These are phyloP conservation scores for Madurella fahalii DNA, from an alignment of 2,329 filamentous ascomycete genomes.

Conservation along the genomic window DNA sequence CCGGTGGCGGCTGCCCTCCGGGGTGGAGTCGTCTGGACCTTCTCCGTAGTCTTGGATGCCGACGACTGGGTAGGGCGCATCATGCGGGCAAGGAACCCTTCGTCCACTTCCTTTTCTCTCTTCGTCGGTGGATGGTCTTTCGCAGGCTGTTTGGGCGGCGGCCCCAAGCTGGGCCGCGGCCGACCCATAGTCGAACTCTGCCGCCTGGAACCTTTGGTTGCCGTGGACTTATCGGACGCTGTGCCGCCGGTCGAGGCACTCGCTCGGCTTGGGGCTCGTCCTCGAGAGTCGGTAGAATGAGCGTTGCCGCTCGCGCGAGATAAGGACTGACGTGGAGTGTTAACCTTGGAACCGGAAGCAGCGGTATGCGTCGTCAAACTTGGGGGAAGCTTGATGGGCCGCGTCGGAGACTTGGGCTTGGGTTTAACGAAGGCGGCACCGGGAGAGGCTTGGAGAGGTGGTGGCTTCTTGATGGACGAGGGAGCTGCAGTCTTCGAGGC, in stretches of 20 bases:
- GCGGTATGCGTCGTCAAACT: conserved; percentile 67
- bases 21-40: conserved; percentile 49
- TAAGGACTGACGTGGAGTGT: conserved; percentile 37
- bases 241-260: conserved; percentile 34
- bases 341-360: conserved; percentile 61
- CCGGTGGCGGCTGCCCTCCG: conserved; percentile 32
- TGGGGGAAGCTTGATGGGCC: conserved; percentile 61
- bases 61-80: conserved; percentile 71
- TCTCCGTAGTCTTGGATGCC: conserved; percentile 63
- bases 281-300: conserved; percentile 31
- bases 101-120: conserved; percentile 56
- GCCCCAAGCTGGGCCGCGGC: conserved; percentile 51
- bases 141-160: conserved; percentile 54
- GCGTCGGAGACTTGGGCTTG: conserved; percentile 64
- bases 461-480: conserved; percentile 40
- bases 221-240: conserved; percentile 23
- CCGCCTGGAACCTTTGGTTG: conserved; percentile 37
- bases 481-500: conserved; percentile 32
- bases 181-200: conserved; percentile 44
- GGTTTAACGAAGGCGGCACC: conserved; percentile 50
- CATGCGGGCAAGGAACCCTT: conserved; percentile 75
- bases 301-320: conserved; percentile 38
- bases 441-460: conserved; percentile 39
- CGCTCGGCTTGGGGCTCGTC: conserved; percentile 45
- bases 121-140: conserved; percentile 45